Conservation (phyloP, 2,329 filamentous ascomycete genomes). For the Sarocladium strictum region DNA sequence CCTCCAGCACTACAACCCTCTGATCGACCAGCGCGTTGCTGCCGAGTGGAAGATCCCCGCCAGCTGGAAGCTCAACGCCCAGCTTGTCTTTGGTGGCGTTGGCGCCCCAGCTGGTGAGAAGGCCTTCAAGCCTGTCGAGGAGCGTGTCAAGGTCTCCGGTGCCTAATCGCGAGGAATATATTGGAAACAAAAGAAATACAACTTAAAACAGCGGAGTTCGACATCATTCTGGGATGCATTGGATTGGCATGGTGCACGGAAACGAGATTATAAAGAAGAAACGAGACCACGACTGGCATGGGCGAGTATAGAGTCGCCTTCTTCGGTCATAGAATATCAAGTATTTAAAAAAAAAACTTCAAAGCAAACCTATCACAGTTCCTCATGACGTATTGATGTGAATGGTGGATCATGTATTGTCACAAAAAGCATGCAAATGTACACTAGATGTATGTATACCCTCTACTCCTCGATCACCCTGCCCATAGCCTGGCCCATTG, state of each 20-base stretch:
- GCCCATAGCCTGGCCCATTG: conserved; percentile 83
- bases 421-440: no score
- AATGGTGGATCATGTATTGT: no score
- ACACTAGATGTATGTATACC: not conserved
- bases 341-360: not conserved
- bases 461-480: conserved; percentile 53
- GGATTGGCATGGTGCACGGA: not conserved
- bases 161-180: conserved; percentile 28
- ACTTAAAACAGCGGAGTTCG: not conserved
- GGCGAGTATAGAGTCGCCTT: not conserved
- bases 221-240: not conserved
- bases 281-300: not conserved
- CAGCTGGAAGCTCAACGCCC: conserved; percentile 72
- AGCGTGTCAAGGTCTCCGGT: conserved; percentile 61
- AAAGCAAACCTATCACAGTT: not conserved
- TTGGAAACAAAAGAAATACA: conserved; percentile 9
- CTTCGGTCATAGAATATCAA: not conserved
- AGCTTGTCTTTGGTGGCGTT: conserved; percentile 76
- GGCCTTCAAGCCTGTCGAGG: conserved; percentile 56
- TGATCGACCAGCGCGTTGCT: conserved; percentile 68
- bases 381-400: no score
- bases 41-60: conserved; percentile 63
- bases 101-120: conserved; percentile 55
- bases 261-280: not conserved
- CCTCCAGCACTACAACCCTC: conserved; percentile 89